phyloP scores from a whole-genome alignment of 192 early-diverging fungal genomes.

The Podochytrium sp. region DNA sequence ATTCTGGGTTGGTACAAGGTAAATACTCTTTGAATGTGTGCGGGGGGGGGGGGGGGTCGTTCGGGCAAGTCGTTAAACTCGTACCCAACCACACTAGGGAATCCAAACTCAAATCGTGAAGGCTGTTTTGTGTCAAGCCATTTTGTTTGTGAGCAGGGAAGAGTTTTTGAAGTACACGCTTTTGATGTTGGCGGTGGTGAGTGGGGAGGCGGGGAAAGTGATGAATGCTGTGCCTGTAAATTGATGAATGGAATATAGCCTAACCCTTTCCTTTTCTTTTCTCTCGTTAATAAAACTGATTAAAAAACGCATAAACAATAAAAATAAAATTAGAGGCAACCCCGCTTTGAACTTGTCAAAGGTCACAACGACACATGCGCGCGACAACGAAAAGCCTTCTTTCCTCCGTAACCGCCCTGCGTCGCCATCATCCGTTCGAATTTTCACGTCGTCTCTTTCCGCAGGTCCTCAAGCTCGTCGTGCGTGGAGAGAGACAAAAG shows the following conservation, averaged over 20 bases:
- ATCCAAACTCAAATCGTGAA: constrained; percentile 97
- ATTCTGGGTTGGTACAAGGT: constrained; percentile 93
- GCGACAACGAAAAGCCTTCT: too few species aligned
- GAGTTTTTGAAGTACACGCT: constrained; percentile 79
- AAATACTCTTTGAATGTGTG: constrained; percentile 21
- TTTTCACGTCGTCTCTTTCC: too few species aligned
- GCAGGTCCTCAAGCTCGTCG: too few species aligned
- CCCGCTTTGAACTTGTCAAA: too few species aligned
- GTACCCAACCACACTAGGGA: constrained; percentile 57
- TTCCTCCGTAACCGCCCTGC: too few species aligned
- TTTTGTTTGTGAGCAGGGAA: constrained; percentile 96
- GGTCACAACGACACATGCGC: too few species aligned
- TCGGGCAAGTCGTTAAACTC: not conserved
- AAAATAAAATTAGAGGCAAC: too few species aligned
- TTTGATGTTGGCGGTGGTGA: constrained; percentile 52
- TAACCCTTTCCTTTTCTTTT: not conserved
- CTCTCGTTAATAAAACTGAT: not conserved
- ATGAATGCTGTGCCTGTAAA: not conserved
- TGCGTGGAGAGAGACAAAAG: too few species aligned
- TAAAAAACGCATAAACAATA: too few species aligned
- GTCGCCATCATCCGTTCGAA: too few species aligned
- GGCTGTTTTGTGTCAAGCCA: constrained; percentile 99
- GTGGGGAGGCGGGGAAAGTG: not conserved
- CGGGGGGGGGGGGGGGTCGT: not conserved
- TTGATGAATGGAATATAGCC: not conserved